These are phyloP conservation scores for Silene uniflora DNA, from an alignment of 148 eudicot genomes.

Conservation along the genomic window DNA sequence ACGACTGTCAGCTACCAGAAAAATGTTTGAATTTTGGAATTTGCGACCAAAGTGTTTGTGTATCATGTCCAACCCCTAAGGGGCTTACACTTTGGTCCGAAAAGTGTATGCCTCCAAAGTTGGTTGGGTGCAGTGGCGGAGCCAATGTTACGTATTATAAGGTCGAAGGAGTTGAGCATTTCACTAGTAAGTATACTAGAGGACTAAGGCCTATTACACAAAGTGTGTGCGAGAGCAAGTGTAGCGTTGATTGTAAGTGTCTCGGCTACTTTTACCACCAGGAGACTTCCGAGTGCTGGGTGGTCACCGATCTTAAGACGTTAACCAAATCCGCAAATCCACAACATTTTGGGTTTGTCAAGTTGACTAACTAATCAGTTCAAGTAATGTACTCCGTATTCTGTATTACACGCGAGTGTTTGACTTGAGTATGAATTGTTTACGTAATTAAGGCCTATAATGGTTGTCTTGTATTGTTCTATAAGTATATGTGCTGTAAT, in stretches of 20 bases:
- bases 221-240: constrained; percentile 30
- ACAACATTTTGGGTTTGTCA: constrained; percentile 39
- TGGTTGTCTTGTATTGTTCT: no score
- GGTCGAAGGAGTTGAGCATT: constrained; percentile 45
- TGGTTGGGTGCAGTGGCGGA: constrained; percentile 20
- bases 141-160: constrained; percentile 37
- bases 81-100: constrained; percentile 43
- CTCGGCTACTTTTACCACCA: constrained; percentile 48
- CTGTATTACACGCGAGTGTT: no score
- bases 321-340: constrained; percentile 33
- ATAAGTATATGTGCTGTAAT: no score
- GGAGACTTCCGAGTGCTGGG: constrained; percentile 46
- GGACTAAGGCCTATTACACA: constrained; percentile 40
- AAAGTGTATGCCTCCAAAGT: constrained; percentile 26
- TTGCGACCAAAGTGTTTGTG: constrained; percentile 42
- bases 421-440: no score
- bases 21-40: constrained; percentile 42
- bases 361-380: constrained; percentile 10
- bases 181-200: constrained; percentile 29
- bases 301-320: constrained; percentile 50
- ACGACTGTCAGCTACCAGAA: constrained; percentile 42
- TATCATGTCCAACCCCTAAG: constrained; percentile 42
- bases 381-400: no score
- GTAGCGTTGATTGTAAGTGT: constrained; percentile 52
- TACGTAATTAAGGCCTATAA: no score